These are phyloP conservation scores for Sporothrix variecibatus DNA, from an alignment of 2,329 filamentous ascomycete genomes.

Conservation along the genomic window DNA sequence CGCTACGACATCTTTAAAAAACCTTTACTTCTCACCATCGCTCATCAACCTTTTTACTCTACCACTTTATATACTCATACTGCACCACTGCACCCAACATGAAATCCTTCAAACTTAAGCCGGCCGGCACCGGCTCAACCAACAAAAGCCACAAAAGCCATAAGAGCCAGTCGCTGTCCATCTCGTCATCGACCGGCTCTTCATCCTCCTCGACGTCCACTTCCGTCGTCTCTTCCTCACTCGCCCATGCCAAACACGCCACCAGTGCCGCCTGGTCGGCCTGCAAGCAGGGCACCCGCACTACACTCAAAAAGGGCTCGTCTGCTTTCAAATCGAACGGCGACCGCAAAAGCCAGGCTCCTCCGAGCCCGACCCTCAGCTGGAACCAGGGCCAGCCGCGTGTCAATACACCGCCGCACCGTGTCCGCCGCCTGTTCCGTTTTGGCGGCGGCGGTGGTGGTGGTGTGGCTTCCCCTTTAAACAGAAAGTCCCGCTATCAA, in stretches of 20 bases:
- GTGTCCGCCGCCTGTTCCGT: constrained; percentile 15
- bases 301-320: neutral
- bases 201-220: neutral
- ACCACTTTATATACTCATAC: no score
- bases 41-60: neutral
- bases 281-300: neutral
- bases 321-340: neutral
- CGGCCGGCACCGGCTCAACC: constrained; percentile 21
- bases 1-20: neutral
- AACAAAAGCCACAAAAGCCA: constrained; percentile 16
- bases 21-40: neutral
- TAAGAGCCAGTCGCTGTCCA: constrained; percentile 1
- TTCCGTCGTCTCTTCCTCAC: constrained; percentile 7
- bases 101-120: constrained; percentile 1
- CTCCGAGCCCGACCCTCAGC: neutral
- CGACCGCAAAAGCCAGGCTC: neutral
- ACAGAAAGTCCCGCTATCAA: constrained; percentile 3
- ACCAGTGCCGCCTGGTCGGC: constrained; percentile 23
- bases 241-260: constrained; percentile 22
- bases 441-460: neutral
- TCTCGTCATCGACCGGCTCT: neutral
- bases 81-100: neutral
- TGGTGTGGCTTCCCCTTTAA: neutral
- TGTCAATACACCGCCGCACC: neutral
- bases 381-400: neutral